Base-by-base conservation (phyloP, 83 land plant genomes). In the Thuja plicata region DNA sequence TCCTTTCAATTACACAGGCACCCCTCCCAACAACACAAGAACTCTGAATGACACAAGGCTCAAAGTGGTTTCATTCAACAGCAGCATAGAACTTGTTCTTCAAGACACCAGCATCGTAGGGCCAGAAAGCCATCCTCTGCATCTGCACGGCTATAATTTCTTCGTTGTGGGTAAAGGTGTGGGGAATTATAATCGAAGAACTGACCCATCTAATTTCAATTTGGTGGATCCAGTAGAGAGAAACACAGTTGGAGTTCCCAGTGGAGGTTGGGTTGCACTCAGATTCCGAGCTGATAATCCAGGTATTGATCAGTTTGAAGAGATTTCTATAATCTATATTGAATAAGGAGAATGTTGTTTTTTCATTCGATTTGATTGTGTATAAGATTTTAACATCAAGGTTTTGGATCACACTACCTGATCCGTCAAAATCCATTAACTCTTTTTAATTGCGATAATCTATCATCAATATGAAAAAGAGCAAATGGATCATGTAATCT, bases 1-100 rank as follows among this genome's bases (percentile, higher is more conserved):
- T 27, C 88, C 77, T 7, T 94, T 93, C 88, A 93, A 94, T 81
- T 94, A 92, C 89, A 94, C 96, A 0, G 94, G 93, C 5, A 87
- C 79, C 0, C 89, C 89, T 11, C 87, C 88, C 57, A 90, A 90
- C 82, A 89, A 91, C 40, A 93, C 89, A 43, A 77, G 77, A 1
- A 89, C 92, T 86, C 62, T 74, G 8, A 89, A 89, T 32, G 93
- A 84, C 62, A 94, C 96, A 11, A 85, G 86, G 27, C 52, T 91
- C 38, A 48, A 86, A 84, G 55, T 87, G 41, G 41, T 91, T 62
- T 76, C 82, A 8, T 91, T 86, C 77, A 85, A 88, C 76, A 40
- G 90, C 86, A 89, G 57, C 71, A 70, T 92, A 60, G 88, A 92
- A 86, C 41, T 92, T 27, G 88, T 92, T 52, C 79, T 92, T 38